Conservation (phyloP, 176 grass and related monocot species). For the Eragrostis curvula region DNA sequence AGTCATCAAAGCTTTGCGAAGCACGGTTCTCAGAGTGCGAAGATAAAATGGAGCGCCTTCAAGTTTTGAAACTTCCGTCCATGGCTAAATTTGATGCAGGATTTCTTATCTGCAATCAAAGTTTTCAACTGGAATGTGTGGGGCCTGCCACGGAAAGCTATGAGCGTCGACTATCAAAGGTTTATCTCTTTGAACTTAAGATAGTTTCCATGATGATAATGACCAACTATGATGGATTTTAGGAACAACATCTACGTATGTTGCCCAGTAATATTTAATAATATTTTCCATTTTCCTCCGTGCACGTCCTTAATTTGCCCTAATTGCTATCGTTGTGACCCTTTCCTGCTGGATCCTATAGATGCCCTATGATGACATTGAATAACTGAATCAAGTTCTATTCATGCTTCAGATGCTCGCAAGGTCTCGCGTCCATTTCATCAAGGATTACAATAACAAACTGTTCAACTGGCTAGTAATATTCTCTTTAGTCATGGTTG, state of each 20-base stretch:
- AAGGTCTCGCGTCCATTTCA: slow-evolving; percentile 69
- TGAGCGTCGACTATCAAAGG: slow-evolving; percentile 73
- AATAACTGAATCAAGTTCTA: slow-evolving; percentile 15
- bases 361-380: neutral
- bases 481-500: neutral
- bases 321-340: neutral
- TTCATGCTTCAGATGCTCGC: slow-evolving; percentile 70
- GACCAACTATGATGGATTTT: neutral
- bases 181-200: slow-evolving; percentile 35
- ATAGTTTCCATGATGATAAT: slow-evolving; percentile 4
- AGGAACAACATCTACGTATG: no score
- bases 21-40: slow-evolving; percentile 78
- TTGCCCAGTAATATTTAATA: neutral
- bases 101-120: slow-evolving; percentile 79
- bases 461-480: slow-evolving; percentile 58
- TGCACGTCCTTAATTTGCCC: neutral
- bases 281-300: neutral
- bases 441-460: slow-evolving; percentile 91
- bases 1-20: slow-evolving; percentile 91
- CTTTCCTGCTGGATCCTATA: neutral
- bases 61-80: slow-evolving; percentile 87
- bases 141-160: slow-evolving; percentile 78
- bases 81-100: slow-evolving; percentile 96
- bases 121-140: slow-evolving; percentile 73
- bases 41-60: slow-evolving; percentile 94